A percentile compares a stretch with the other conserved stretches of the same genome.
phyloP scores from a whole-genome alignment of 1,284 basidiomycete genomes.

The Mrakiaceae sp. region DNA sequence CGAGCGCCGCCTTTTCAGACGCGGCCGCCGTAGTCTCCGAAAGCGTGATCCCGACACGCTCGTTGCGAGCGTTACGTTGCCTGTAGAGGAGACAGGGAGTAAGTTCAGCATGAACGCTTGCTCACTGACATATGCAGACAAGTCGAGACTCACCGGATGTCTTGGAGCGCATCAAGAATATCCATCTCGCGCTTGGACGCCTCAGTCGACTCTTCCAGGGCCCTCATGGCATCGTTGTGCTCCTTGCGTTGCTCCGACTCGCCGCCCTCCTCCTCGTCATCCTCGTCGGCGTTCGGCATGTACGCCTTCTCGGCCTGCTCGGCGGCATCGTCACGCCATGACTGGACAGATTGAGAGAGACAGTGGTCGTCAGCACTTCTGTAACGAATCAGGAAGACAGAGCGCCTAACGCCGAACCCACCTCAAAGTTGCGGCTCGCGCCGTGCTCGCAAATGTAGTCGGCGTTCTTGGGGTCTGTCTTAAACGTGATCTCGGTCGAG shows the following conservation, averaged over 20 bases:
- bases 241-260: conserved; percentile 45
- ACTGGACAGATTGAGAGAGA: conserved; percentile 5
- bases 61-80: conserved; percentile 74
- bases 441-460: conserved; percentile 88
- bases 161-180: conserved; percentile 87
- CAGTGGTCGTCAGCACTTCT: not conserved
- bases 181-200: conserved; percentile 98
- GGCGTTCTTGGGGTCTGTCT: conserved; percentile 97
- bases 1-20: conserved; percentile 19
- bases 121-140: not conserved
- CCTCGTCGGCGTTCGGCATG: conserved; percentile 33
- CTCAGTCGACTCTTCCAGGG: conserved; percentile 77
- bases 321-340: conserved; percentile 22
- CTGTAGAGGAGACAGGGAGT: conserved; percentile 15
- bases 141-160: conserved; percentile 48
- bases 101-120: not conserved
- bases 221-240: conserved; percentile 82
- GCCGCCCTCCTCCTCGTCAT: conserved; percentile 36
- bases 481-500: conserved; percentile 98
- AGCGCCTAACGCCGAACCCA: conserved; percentile 25
- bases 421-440: conserved; percentile 84
- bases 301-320: conserved; percentile 6
- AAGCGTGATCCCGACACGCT: conserved; percentile 52
- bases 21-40: conserved; percentile 26
- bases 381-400: conserved; percentile 19